These are phyloP conservation scores for Suillus brevipes DNA, from an alignment of 768 basidiomycete genomes.

Conservation along the genomic window DNA sequence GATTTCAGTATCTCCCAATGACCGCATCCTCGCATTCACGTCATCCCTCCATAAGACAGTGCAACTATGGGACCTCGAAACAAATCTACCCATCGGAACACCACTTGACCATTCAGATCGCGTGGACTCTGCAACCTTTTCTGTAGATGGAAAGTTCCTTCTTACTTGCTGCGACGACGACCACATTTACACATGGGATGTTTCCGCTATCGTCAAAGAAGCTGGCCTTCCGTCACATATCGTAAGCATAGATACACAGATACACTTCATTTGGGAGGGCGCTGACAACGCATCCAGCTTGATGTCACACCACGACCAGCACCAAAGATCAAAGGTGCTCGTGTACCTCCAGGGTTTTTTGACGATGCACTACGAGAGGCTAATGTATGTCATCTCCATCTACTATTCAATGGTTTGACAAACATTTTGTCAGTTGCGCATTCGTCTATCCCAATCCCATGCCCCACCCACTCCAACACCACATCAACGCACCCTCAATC, in stretches of 20 bases:
- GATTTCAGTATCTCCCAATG: background rate
- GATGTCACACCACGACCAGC: background rate
- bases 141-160: background rate
- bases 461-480: background rate
- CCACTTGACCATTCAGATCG: background rate
- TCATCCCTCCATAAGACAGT: background rate
- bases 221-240: background rate
- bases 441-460: background rate
- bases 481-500: background rate
- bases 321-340: background rate
- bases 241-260: background rate
- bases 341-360: background rate
- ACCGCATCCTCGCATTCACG: background rate
- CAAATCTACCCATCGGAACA: background rate
- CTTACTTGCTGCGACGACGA: fast-evolving
- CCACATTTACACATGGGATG: background rate
- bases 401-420: background rate
- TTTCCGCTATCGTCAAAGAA: background rate
- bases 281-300: background rate
- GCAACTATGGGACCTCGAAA: background rate
- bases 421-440: background rate
- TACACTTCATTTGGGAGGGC: background rate
- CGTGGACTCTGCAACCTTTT: background rate
- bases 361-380: background rate
- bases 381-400: background rate